phyloP scores from a whole-genome alignment of 2,329 filamentous ascomycete species.

The Aureobasidium sp. region DNA sequence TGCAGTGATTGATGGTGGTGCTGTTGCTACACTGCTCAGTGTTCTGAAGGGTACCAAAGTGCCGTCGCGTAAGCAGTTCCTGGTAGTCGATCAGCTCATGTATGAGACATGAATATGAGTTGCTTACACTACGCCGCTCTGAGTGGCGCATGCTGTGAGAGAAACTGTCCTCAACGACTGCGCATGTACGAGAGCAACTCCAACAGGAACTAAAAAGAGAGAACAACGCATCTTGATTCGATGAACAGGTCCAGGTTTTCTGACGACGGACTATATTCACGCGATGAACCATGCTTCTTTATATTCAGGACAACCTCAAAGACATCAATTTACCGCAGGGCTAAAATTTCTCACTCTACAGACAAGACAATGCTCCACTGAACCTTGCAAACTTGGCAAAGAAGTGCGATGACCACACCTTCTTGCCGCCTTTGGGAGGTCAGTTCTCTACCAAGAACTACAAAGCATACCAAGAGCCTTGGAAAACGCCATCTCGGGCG shows the following conservation, averaged over 20 bases:
- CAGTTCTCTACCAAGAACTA: background rate
- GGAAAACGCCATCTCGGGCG: background rate
- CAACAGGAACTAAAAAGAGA: background rate
- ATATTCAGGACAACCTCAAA: background rate
- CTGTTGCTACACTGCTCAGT: background rate
- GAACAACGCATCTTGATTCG: background rate
- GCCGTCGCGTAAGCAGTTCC: constrained; percentile 5
- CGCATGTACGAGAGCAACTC: background rate
- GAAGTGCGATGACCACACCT: background rate
- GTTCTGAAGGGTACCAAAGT: constrained; percentile 3
- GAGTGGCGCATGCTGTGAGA: background rate
- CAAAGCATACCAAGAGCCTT: constrained; percentile 2
- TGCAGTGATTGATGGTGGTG: background rate
- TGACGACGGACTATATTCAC: background rate
- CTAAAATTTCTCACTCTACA: background rate
- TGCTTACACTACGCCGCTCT: constrained; percentile 1
- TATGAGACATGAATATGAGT: too few species aligned
- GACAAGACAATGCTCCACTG: background rate
- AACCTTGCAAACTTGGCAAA: background rate
- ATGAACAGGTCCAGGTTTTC: background rate
- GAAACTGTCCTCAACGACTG: background rate
- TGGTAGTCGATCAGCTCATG: background rate
- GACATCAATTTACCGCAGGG: background rate
- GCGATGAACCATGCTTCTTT: background rate
- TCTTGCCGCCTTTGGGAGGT: background rate